Base-by-base conservation (phyloP, 2,329 filamentous ascomycete species). In the Fusarium anthophilum region DNA sequence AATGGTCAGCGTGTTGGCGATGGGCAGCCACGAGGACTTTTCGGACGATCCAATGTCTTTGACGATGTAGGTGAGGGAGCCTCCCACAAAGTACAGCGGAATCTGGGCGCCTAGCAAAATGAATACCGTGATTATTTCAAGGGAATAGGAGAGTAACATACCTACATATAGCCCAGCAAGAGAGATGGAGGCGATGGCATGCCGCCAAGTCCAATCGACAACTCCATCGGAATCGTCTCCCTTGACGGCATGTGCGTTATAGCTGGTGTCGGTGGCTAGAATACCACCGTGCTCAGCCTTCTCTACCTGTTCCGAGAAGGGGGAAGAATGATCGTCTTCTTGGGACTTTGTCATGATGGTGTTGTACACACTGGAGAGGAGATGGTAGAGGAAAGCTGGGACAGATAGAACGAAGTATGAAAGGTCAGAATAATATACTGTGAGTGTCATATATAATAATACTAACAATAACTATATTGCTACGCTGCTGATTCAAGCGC, bases 61-160 rank as follows among this genome's bases (percentile, higher is more conserved):
- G 6, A 48, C 45, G 4, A 48, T 48, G 20, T 48, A 48, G 45
- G 45, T 30, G 14, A 48, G 45, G 20, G 26, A 48, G 1, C 26
- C 45, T 4, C 26, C 45, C 3, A n/a, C 45, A n/a, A 48, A 48
- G 45, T 48, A 48, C 6, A 48, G 26, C 14, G 45, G 45, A 30
- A 30, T 17, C 45, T 48, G 45, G 4, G 45, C 45, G 14, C 45
- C 45, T 48, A 30, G 15, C 3, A 8, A n/a, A 12, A 48, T 48
- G 4, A 30, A 15, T 1, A 48, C 3, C 9, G 45, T 8, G 24
- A 5, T 28, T 14, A 1, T 2, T 45, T 14, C 0, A 11, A 4
- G 4, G 13, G 18, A 8, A 0, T 22, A 13, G 20, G 8, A 3
- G 3, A 2, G 45, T 17, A 13, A 17, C 20, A 9, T 48, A 30